A percentile compares a stretch with the other conserved stretches of the same genome.
These are phyloP conservation scores for Diaporthe sp. DNA, from an alignment of 2,329 filamentous ascomycete genomes.

Conservation along the genomic window DNA sequence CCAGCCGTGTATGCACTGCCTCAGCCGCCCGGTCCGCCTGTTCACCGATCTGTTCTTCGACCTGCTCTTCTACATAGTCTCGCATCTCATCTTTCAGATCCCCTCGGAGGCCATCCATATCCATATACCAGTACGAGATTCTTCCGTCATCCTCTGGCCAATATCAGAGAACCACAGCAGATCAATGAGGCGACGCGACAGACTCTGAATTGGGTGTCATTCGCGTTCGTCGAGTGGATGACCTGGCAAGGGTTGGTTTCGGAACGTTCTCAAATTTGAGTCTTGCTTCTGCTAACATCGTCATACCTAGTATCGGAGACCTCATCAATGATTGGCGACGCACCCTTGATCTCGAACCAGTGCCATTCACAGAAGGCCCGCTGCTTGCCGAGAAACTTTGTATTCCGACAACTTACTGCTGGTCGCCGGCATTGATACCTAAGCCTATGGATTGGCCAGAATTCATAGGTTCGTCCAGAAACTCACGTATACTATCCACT, in stretches of 20 bases:
- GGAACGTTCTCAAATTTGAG: too few species aligned
- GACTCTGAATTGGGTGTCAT: slow-evolving; percentile 1
- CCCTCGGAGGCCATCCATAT: too few species aligned
- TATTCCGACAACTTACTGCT: background rate
- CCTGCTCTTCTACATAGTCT: too few species aligned
- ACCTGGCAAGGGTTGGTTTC: slow-evolving; percentile 20
- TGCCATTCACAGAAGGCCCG: background rate
- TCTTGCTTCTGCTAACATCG: background rate
- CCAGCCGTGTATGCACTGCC: too few species aligned
- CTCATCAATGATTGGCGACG: background rate
- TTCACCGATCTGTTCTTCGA: too few species aligned
- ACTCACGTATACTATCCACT: too few species aligned
- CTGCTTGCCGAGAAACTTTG: background rate
- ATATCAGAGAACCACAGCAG: background rate
- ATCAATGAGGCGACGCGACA: background rate
- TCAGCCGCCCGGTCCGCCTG: too few species aligned
- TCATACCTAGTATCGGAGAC: background rate
- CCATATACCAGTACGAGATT: background rate
- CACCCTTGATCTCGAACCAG: background rate
- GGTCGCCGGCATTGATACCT: background rate
- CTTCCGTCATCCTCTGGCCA: slow-evolving; percentile 21
- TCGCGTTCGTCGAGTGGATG: slow-evolving; percentile 20
- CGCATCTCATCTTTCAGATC: too few species aligned
- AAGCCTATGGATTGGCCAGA: background rate
- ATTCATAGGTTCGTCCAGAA: background rate